A percentile compares a stretch with the other conserved stretches of the same genome.
These are phyloP conservation scores for Paramecium caudatum DNA, from an alignment of 73 alveolate species.

Conservation along the genomic window DNA sequence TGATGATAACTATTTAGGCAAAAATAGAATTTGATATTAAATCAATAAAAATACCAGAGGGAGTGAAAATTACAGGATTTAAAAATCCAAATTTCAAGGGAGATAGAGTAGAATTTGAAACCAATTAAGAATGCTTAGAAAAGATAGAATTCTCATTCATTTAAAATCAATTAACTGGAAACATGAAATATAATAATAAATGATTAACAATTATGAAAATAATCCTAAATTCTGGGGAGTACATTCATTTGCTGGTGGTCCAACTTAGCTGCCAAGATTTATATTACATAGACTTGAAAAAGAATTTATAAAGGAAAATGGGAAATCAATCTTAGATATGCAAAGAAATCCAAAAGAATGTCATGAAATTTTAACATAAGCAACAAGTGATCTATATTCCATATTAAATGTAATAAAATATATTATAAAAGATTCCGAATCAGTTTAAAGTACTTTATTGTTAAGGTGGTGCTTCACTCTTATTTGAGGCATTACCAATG, in stretches of 20 bases:
- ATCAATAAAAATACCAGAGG: slow-evolving; percentile 49
- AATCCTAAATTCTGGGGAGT: not conserved
- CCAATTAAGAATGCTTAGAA: slow-evolving; percentile 57
- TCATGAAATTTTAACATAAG: slow-evolving; percentile 37
- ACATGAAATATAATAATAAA: slow-evolving; percentile 36
- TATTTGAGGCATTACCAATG: slow-evolving; percentile 83
- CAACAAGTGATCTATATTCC: not conserved
- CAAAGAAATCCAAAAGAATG: not conserved
- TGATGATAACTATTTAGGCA: not conserved
- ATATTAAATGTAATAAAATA: slow-evolving; percentile 61
- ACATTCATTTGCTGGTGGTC: slow-evolving; percentile 49
- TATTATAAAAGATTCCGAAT: slow-evolving; percentile 78
- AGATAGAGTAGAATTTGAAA: slow-evolving; percentile 65
- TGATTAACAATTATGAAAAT: slow-evolving; percentile 54
- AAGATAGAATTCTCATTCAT: slow-evolving; percentile 31
- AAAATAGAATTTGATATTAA: slow-evolving; percentile 52
- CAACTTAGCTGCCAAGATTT: slow-evolving; percentile 12
- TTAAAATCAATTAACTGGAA: not conserved
- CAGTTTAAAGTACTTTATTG: slow-evolving; percentile 75
- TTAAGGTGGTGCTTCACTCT: slow-evolving; percentile 83
- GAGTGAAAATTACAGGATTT: slow-evolving; percentile 41
- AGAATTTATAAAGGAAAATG: not conserved
- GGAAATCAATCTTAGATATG: not conserved
- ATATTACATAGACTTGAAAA: not conserved
- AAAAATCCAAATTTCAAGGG: slow-evolving; percentile 26